Evolutionary conservation across 176 grass and related monocot species (phyloP).

Genomic region (Melocanna baccifera): DNA sequence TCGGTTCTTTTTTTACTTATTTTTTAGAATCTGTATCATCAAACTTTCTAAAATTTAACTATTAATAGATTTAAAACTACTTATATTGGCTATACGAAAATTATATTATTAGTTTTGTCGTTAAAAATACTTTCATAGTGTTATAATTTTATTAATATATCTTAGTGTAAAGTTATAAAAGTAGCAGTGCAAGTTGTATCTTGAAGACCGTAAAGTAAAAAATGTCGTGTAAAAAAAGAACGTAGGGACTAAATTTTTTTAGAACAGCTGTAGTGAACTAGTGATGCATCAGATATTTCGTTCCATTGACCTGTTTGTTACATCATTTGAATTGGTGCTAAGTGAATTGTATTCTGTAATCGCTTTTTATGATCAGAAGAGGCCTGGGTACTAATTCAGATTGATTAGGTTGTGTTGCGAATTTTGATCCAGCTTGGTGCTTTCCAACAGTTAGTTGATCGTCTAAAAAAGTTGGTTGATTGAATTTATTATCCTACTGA

Average conservation of each 20-base stretch:
- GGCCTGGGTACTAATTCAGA: not conserved
- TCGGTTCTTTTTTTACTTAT: too few relatives aligned
- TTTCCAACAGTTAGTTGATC: not conserved
- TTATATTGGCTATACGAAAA: too few relatives aligned
- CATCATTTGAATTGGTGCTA: not conserved
- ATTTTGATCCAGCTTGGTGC: not conserved
- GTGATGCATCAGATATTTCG: not conserved
- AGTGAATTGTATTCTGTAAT: not conserved
- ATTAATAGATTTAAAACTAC: too few relatives aligned
- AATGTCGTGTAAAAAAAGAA: too few relatives aligned
- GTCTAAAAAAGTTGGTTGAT: not conserved
- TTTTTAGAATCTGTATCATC: fast-evolving
- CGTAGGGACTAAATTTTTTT: not conserved
- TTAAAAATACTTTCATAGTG: too few relatives aligned
- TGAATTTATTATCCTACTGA: not conserved
- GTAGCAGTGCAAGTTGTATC: too few relatives aligned
- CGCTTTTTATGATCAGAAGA: not conserved
- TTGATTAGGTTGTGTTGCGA: not conserved
- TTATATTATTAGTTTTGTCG: too few relatives aligned
- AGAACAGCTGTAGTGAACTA: not conserved
- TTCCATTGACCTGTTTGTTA: not conserved
- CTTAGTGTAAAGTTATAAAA: too few relatives aligned
- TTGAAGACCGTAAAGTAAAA: too few relatives aligned
- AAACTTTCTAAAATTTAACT: too few relatives aligned
- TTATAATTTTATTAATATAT: too few relatives aligned